Conservation (phyloP, 495 filamentous ascomycete genomes). For the Diplogelasinospora grovesii region DNA sequence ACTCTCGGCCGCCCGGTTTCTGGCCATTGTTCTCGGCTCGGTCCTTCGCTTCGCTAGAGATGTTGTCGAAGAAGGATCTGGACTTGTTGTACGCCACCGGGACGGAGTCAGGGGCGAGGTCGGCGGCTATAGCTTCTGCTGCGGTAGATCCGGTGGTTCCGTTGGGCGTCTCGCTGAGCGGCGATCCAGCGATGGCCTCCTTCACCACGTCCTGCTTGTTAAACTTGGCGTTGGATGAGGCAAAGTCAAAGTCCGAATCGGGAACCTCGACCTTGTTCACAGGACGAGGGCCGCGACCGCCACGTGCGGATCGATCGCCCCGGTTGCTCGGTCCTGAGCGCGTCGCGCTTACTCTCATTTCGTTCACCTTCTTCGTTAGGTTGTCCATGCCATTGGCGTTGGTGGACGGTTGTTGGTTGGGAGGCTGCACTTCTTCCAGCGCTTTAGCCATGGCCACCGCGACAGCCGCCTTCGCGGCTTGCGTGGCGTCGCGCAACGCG, state of each 20-base stretch:
- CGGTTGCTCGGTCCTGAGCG: conserved; percentile 33
- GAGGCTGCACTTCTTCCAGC: conserved; percentile 44
- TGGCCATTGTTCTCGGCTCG: conserved; percentile 63
- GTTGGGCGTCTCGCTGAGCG: conserved; percentile 49
- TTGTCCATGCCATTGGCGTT: conserved; percentile 59
- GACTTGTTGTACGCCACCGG: conserved; percentile 70
- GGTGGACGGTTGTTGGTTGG: conserved; percentile 40
- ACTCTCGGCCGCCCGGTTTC: conserved; percentile 76
- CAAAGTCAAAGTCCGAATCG: conserved; percentile 86
- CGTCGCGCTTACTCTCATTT: conserved; percentile 67
- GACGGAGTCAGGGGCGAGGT: conserved; percentile 30
- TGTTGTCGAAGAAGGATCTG: conserved; percentile 93
- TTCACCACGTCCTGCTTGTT: conserved; percentile 95
- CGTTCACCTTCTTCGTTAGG: conserved; percentile 74
- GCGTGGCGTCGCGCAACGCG: conserved; percentile 62
- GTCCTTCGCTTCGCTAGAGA: conserved; percentile 87
- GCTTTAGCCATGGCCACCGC: conserved; percentile 84
- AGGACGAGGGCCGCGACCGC: conserved; percentile 47
- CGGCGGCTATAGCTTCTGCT: conserved; percentile 20
- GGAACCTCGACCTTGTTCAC: conserved; percentile 85
- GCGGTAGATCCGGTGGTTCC: no score
- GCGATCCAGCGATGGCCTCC: conserved; percentile 78
- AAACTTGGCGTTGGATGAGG: conserved; percentile 89
- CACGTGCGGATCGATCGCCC: conserved; percentile 27
- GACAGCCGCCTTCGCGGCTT: conserved; percentile 77